Evolutionary conservation across 108 stramenopile genomes (phyloP).

Genomic region (Aurantiochytrium sp.): DNA sequence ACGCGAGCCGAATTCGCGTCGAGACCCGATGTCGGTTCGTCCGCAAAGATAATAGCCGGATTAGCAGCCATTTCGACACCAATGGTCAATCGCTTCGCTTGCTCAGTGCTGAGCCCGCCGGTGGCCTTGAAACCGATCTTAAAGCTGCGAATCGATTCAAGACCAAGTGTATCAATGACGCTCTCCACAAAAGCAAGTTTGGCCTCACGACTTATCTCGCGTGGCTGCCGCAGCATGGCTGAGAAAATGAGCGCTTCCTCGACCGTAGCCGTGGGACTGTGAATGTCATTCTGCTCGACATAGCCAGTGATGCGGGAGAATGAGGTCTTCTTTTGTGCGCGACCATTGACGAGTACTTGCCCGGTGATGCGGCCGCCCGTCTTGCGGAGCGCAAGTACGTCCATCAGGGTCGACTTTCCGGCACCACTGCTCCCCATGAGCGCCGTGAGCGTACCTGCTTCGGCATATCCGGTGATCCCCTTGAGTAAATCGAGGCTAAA

Average conservation of each 20-base stretch:
- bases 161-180: neutral
- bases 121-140: slow-evolving; percentile 17
- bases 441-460: slow-evolving; percentile 24
- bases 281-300: slow-evolving; percentile 60
- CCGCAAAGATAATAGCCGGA: slow-evolving; percentile 64
- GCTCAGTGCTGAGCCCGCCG: slow-evolving; percentile 68
- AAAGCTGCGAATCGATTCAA: neutral
- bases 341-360: slow-evolving; percentile 52
- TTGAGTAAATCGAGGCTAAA: neutral
- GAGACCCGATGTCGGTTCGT: slow-evolving; percentile 52
- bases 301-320: slow-evolving; percentile 37
- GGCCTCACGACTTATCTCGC: neutral
- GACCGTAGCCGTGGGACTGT: slow-evolving; percentile 52
- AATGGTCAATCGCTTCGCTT: slow-evolving; percentile 71
- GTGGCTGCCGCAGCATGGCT: slow-evolving; percentile 5
- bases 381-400: slow-evolving; percentile 59
- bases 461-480: neutral
- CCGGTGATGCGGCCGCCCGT: slow-evolving; percentile 54
- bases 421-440: slow-evolving; percentile 40
- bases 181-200: neutral
- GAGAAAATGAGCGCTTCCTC: slow-evolving; percentile 52
- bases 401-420: slow-evolving; percentile 59
- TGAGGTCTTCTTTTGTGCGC: slow-evolving; percentile 22
- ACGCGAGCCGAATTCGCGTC: neutral
- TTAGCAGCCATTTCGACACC: slow-evolving; percentile 68